Base-by-base conservation (phyloP, 305 asterid species). In the Fraxinus angustifolia region DNA sequence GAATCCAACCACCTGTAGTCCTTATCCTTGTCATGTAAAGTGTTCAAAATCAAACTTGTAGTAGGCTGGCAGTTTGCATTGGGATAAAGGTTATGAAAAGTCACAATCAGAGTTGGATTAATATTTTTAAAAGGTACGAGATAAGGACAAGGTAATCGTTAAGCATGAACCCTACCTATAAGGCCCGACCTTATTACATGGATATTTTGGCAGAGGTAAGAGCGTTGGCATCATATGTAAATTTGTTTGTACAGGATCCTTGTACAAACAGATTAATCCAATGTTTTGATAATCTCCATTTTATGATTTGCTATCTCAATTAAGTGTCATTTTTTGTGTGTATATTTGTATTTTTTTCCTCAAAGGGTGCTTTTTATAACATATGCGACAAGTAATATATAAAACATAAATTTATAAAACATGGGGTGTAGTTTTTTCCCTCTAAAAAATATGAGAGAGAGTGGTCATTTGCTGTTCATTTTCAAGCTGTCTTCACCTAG, bases 381-480 rank as follows among this genome's bases (percentile, higher is more conserved):
- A 19, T 17, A 6, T 56, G 26, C 68, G 5, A 58, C 26, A 58
- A 58, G 30, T 6, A 58, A 58, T 19, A 58, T 6, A 17, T 19
- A 58, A 58, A 58, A 17, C 19, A 56, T 19, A 56, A 56, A 56
- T 17, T 56, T 56, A 17, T 56, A 56, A 56, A 56, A 17, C 28
- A 17, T 17, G 6, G 4, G 28, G 11, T 7, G 30, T 19, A 58
- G 19, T 17, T 16, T 17, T 23, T 48, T 19, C 10, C 35, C 26
- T 23, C 8, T n/a, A 7, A 60, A 21, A 2, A 60, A 12, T 23
- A 12, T 4, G n/a, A 67, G 28, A 78, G 70, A 0, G 19, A 42
- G 82, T 78, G 86, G 77, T 75, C 82, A 79, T 67, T 82, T 79
- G 86, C 84, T 65, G 86, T 79, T 33, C 79, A 62, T 82, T 26